A percentile compares a stretch with the other conserved stretches of the same genome.
Evolutionary conservation across 129 eudicot genomes (phyloP).

Genomic region (Flaveria sonorensis): DNA sequence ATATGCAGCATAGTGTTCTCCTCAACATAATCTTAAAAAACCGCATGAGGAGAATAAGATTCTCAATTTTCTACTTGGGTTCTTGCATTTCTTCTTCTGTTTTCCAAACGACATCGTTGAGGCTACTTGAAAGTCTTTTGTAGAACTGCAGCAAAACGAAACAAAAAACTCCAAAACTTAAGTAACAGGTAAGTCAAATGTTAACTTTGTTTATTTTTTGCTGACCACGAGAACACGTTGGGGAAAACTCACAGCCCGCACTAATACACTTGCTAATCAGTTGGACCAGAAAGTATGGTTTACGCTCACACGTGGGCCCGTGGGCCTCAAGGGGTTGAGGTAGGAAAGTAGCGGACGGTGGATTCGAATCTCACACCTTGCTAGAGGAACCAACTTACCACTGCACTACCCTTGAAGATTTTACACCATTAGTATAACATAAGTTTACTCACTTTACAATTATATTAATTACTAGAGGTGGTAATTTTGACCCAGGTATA

Average conservation of each 20-base stretch:
- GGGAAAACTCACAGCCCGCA: not conserved
- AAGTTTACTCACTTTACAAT: not conserved
- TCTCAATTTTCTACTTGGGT: constrained; percentile 28
- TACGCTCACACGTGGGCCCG: not conserved
- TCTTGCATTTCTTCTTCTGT: constrained; percentile 88
- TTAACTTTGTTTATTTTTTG: not conserved
- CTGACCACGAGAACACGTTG: not conserved
- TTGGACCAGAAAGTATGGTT: not conserved
- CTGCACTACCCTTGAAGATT: not conserved
- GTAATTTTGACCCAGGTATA: not conserved
- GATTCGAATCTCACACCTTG: too few species aligned
- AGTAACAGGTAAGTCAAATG: not conserved
- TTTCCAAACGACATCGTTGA: constrained; percentile 94
- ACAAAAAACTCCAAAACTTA: not conserved
- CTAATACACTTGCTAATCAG: not conserved
- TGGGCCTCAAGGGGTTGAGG: not conserved
- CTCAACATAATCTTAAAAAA: constrained; percentile 4
- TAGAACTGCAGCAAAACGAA: constrained; percentile 60
- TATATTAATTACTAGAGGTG: not conserved
- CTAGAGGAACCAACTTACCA: too few species aligned
- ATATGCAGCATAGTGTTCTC: constrained; percentile 25
- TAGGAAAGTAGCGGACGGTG: too few species aligned
- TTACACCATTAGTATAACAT: not conserved
- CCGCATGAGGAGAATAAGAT: not conserved
- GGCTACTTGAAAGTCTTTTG: constrained; percentile 76